Conservation (phyloP, 768 basidiomycete genomes). For the Goffeauzyma gilvescens region DNA sequence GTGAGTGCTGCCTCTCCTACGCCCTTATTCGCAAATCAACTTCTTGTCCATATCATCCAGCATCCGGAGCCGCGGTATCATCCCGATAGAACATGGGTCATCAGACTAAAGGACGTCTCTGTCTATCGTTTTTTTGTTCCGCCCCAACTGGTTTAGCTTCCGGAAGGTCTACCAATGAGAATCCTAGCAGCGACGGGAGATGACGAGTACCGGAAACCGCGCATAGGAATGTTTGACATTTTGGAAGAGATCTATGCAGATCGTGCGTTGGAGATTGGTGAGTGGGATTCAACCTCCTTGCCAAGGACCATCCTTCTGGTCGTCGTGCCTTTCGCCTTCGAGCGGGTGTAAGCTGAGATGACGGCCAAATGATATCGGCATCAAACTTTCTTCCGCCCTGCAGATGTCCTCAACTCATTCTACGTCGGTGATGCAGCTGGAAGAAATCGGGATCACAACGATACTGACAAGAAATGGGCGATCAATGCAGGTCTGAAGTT, state of each 20-base stretch:
- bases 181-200: constrained; percentile 56
- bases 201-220: constrained; percentile 67
- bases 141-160: constrained; percentile 37
- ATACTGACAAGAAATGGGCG: constrained; percentile 72
- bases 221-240: constrained; percentile 68
- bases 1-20: constrained; percentile 32
- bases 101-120: too few relatives aligned
- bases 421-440: constrained; percentile 87
- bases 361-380: too few relatives aligned
- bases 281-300: too few relatives aligned
- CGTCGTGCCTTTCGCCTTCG: too few relatives aligned
- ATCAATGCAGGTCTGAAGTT: constrained; percentile 55
- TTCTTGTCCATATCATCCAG: too few relatives aligned
- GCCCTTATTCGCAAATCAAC: not conserved
- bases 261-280: constrained; percentile 49
- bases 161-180: constrained; percentile 48
- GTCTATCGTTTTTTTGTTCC: not conserved
- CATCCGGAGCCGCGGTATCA: too few relatives aligned
- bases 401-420: constrained; percentile 50
- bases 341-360: too few relatives aligned
- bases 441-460: constrained; percentile 51
- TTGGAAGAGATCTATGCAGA: constrained; percentile 45
- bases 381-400: not conserved
- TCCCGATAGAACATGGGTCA: too few relatives aligned
- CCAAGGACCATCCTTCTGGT: too few relatives aligned